Evolutionary conservation across 1,284 basidiomycete species (phyloP), one percentile per base, ranked within the genome.

Genomic region (Sutorius eximius): DNA sequence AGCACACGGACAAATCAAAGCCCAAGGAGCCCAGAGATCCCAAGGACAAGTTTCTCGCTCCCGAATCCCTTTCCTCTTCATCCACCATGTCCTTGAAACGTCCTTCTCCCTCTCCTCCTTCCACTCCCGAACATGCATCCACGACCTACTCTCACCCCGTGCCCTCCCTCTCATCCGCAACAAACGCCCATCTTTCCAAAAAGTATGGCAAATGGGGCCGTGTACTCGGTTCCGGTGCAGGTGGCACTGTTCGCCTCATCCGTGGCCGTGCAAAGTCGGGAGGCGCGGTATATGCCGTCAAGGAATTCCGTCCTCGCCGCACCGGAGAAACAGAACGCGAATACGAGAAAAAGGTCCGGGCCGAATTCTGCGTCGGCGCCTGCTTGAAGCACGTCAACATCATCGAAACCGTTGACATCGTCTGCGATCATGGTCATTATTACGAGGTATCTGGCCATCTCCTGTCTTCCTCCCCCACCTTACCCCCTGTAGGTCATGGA

Each of bases 141-240:
- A 56, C 64, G 58, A 33, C 59, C 58, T 56, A 55, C 59, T 66
- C 61, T 52, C 72, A 61, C 18, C 66, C 63, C 24, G 79, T 80
- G 6, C 63, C 73, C 32, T 87, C 87, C 3, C 80, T 93, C 24
- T 86, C 87, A 27, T 84, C 88, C 57, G 91, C 89, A 0, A 93
- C 91, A 0, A 92, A 98, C 56, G 93, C 93, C 5, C 93, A 97
- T 69, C 78, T 99, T 55, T 80, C 91, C 43, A 98, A 99, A 77
- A 98, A 98, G 81, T 99, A 99, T 67, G 97, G 97, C 61, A 99
- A 99, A 72, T 98, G 96, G 93, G 97, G 96, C 50, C 87, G 93
- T 54, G 86, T 96, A 13, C 83, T 99, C 13, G 97, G 97, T 15
- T 93, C 90, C 12, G 97, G 97, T 44, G 97, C 97, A 1, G 97